These are phyloP conservation scores for Aspergillus sp. DNA, from an alignment of 2,329 filamentous ascomycete genomes.

Conservation along the genomic window DNA sequence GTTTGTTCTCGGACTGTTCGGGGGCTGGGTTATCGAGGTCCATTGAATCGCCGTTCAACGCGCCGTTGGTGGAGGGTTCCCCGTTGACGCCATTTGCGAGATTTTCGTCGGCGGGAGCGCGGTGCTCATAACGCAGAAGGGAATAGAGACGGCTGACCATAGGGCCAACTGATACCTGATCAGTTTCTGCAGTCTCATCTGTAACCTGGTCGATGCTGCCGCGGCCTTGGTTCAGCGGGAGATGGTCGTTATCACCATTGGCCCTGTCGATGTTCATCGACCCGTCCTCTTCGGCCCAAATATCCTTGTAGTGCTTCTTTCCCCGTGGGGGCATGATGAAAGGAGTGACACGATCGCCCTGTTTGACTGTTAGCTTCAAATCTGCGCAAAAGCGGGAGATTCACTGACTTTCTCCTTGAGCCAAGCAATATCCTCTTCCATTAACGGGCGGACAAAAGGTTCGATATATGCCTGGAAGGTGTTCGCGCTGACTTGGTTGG, in stretches of 20 bases:
- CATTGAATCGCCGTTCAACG: constrained; percentile 42
- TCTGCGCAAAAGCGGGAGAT: background rate
- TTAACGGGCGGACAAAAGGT: constrained; percentile 80
- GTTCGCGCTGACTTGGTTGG: constrained; percentile 86
- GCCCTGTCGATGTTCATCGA: constrained; percentile 65
- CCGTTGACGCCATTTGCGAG: constrained; percentile 51
- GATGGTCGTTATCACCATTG: constrained; percentile 55
- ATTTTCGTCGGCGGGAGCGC: constrained; percentile 48
- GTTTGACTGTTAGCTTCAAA: background rate
- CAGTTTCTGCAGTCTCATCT: constrained; percentile 79
- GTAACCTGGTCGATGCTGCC: constrained; percentile 81
- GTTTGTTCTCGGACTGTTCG: constrained; percentile 36
- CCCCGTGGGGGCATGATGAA: constrained; percentile 83
- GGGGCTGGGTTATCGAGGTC: constrained; percentile 44
- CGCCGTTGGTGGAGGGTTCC: constrained; percentile 40
- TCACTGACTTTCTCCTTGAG: constrained; percentile 64
- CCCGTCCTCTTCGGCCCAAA: constrained; percentile 93
- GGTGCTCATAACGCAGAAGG: constrained; percentile 68
- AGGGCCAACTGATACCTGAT: constrained; percentile 81
- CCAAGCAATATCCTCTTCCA: constrained; percentile 90
- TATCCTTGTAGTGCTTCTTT: constrained; percentile 76
- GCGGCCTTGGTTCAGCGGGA: constrained; percentile 72
- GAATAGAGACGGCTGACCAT: constrained; percentile 75
- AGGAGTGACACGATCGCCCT: constrained; percentile 71
- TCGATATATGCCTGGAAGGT: constrained; percentile 93